These are phyloP conservation scores for Deuterostichococcus epilithicus DNA, from an alignment of 139 green algal genomes.

Conservation along the genomic window DNA sequence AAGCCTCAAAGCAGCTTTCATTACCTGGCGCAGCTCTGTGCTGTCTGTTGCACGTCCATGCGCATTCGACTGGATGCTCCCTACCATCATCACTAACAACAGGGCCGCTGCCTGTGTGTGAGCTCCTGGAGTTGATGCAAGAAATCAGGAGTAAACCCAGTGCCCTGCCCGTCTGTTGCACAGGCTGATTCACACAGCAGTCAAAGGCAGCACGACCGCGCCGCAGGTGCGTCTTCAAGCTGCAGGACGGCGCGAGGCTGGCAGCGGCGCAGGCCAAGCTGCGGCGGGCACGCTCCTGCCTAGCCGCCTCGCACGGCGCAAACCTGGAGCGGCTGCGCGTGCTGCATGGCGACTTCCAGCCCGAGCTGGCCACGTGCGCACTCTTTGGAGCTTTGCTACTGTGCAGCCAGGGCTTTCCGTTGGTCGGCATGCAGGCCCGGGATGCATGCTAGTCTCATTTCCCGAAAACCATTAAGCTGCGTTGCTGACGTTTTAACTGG, in stretches of 20 bases:
- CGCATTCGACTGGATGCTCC: not conserved
- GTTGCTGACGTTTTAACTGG: too few relatives aligned
- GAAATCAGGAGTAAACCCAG: too few relatives aligned
- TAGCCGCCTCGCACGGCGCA: slow-evolving; percentile 49
- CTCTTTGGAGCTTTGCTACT: too few relatives aligned
- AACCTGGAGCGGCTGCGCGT: slow-evolving; percentile 47
- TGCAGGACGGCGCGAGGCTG: slow-evolving; percentile 39
- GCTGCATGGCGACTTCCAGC: slow-evolving; percentile 56
- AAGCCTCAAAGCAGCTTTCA: not conserved
- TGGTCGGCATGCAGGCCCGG: too few relatives aligned
- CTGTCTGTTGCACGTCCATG: not conserved
- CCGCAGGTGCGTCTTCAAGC: slow-evolving; percentile 55
- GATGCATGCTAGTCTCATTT: too few relatives aligned
- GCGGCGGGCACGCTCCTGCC: slow-evolving; percentile 24
- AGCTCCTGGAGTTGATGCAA: too few relatives aligned
- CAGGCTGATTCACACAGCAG: not conserved
- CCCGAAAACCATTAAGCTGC: too few relatives aligned
- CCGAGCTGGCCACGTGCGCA: slow-evolving; percentile 54
- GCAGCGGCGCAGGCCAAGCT: slow-evolving; percentile 42
- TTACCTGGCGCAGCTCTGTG: not conserved
- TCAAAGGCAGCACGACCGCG: not conserved
- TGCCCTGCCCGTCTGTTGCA: not conserved
- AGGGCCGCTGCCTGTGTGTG: too few relatives aligned
- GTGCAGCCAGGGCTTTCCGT: not conserved
- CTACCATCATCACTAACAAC: not conserved